Conservation (phyloP, 2,329 filamentous ascomycete genomes). For the Didymella pomorum region DNA sequence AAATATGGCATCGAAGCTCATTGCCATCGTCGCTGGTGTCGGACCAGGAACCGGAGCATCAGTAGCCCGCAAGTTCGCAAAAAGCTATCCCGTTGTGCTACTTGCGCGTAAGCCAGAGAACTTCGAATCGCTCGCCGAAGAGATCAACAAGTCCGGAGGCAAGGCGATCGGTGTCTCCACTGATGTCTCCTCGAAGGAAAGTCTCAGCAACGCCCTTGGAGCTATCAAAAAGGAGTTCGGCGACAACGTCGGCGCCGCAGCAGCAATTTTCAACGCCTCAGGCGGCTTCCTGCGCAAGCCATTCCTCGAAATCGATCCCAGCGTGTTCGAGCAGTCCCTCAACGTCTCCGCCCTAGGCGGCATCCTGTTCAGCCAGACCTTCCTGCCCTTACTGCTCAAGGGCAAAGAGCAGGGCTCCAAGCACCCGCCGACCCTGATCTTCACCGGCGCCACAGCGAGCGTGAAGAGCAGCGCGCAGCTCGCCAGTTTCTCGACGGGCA, state of each 20-base stretch:
- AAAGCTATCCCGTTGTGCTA: slow-evolving; percentile 75
- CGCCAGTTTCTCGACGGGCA: slow-evolving; percentile 76
- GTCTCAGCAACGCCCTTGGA: slow-evolving; percentile 68
- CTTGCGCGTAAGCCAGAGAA: slow-evolving; percentile 73
- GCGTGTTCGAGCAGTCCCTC: slow-evolving; percentile 63
- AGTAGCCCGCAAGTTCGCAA: slow-evolving; percentile 67
- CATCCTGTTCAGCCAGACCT: slow-evolving; percentile 76
- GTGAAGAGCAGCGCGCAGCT: slow-evolving; percentile 75
- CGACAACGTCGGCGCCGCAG: slow-evolving; percentile 56
- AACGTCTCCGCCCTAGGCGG: slow-evolving; percentile 65
- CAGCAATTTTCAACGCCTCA: slow-evolving; percentile 75
- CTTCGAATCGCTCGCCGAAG: slow-evolving; percentile 70
- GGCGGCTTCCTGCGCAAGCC: slow-evolving; percentile 67
- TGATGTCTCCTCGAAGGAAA: slow-evolving; percentile 66
- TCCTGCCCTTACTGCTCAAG: slow-evolving; percentile 74
- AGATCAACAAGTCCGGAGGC: slow-evolving; percentile 73
- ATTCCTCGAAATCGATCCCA: slow-evolving; percentile 66
- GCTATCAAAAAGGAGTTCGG: slow-evolving; percentile 67
- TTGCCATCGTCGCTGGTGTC: slow-evolving; percentile 74
- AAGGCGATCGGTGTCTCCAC: slow-evolving; percentile 74
- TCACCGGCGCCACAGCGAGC: slow-evolving; percentile 86
- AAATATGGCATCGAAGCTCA: slow-evolving; percentile 61
- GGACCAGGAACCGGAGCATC: slow-evolving; percentile 75
- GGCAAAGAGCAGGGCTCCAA: slow-evolving; percentile 60
- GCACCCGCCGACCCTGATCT: slow-evolving; percentile 79